Base-by-base conservation (phyloP, 331 rosid genomes). In the Dryas integrifolia region DNA sequence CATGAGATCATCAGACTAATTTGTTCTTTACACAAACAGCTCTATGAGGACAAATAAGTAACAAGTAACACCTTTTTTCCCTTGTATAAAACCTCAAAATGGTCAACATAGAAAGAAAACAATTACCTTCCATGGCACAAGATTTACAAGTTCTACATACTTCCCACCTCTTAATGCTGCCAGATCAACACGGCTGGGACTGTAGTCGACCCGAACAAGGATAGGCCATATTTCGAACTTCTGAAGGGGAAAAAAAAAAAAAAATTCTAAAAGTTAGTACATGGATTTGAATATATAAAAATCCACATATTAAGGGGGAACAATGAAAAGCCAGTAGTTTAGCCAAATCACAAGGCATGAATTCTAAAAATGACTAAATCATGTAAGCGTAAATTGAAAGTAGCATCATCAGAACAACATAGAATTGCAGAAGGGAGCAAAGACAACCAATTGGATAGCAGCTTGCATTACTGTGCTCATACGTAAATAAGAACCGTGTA, bases 61-160 rank as follows among this genome's bases (percentile, higher is more conserved):
- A 47, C 38, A 13, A 35, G 59, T 5, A 38, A 51, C 4, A 18
- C 15, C 16, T 52, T 38, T 38, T 6, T 61, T 10, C 47, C 47
- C 41, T 11, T 38, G 40, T 63, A 12, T 26, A 68, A 45, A 47
- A 47, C 11, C 44, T 8, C 44, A 58, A 5, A 40, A 49, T 15
- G 43, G 15, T 67, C 40, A 75, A 74, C 40, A 55, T 13, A 24
- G 45, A 65, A 45, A 30, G 48, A 4, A 69, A 26, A 53, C 5
- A 62, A n/a, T 52, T 86, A 94, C 98, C 98, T 91, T 94, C 98
- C 98, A 94, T 10, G 87, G 97, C 26, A 89, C 88, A 72, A 94
- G 92, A 77, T 94, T 94, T 67, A 89, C 91, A 80, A 94, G 98
- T 83, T 94, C 98, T 50, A 86, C 92, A 75, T 89, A 94, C 79